Evolutionary conservation across 768 basidiomycete genomes (phyloP).

Genomic region (Lentinula aciculospora): DNA sequence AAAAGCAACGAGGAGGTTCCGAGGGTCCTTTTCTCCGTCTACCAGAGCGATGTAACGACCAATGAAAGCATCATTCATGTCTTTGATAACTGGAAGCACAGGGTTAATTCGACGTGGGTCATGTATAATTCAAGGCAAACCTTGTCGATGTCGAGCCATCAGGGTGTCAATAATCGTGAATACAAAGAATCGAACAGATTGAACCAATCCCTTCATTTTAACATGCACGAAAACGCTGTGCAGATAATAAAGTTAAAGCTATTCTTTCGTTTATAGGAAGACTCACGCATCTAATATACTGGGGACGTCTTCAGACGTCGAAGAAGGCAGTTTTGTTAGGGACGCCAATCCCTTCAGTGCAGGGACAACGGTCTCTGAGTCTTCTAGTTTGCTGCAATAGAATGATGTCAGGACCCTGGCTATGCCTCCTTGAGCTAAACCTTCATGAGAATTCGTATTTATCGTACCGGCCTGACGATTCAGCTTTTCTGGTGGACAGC

Average conservation of each 20-base stretch:
- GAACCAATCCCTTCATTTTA: slow-evolving; percentile 76
- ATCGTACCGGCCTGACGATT: slow-evolving; percentile 78
- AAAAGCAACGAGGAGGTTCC: slow-evolving; percentile 89
- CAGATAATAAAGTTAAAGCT: not conserved
- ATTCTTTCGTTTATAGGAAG: no score
- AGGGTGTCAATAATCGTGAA: slow-evolving; percentile 79
- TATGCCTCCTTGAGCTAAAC: slow-evolving; percentile 23
- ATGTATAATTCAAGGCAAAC: slow-evolving; percentile 30
- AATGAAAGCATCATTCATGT: slow-evolving; percentile 69
- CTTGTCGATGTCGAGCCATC: slow-evolving; percentile 62
- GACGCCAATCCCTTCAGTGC: slow-evolving; percentile 72
- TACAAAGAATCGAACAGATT: slow-evolving; percentile 75
- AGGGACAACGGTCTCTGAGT: slow-evolving; percentile 78
- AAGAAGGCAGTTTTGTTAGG: slow-evolving; percentile 56
- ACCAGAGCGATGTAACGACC: slow-evolving; percentile 72
- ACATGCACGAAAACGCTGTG: slow-evolving; percentile 58
- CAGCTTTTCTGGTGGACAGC: slow-evolving; percentile 55
- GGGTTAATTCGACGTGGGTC: not conserved
- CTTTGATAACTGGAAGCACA: slow-evolving; percentile 52
- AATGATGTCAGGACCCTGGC: slow-evolving; percentile 81
- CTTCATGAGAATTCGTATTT: slow-evolving; percentile 3
- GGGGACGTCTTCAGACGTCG: slow-evolving; percentile 59
- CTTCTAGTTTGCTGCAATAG: slow-evolving; percentile 82
- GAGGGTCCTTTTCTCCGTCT: slow-evolving; percentile 95
- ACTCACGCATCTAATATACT: slow-evolving; percentile 57